A percentile compares a stretch with the other conserved stretches of the same genome.
Conservation (phyloP, 2,329 filamentous ascomycete species). For the Epichloe sylvatica region DNA sequence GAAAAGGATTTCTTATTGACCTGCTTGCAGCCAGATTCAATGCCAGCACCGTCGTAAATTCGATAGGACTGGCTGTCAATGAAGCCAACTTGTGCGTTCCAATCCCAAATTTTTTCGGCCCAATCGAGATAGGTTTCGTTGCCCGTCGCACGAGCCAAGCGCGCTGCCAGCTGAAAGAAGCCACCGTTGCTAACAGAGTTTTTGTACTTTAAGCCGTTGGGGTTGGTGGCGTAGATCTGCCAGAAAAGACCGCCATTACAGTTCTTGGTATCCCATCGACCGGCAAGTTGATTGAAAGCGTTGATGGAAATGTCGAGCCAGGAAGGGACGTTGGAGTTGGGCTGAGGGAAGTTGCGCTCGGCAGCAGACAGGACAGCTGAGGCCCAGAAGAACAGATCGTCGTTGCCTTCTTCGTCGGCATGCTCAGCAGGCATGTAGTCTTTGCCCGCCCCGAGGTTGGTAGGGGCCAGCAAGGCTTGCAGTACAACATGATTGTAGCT, state of each 20-base stretch:
- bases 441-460: conserved; percentile 39
- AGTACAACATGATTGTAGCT: conserved; percentile 46
- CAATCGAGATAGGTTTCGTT: conserved; percentile 53
- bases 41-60: conserved; percentile 50
- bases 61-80: conserved; percentile 36
- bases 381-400: conserved; percentile 64
- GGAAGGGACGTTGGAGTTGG: conserved; percentile 38
- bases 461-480: conserved; percentile 41
- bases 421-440: conserved; percentile 48
- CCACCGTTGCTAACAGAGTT: conserved; percentile 69
- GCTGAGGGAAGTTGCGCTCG: conserved; percentile 52
- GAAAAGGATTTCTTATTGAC: conserved; percentile 46
- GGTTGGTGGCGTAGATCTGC: conserved; percentile 68
- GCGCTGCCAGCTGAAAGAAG: conserved; percentile 70
- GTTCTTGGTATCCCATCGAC: conserved; percentile 52
- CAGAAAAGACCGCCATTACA: conserved; percentile 65
- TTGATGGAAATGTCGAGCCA: conserved; percentile 57
- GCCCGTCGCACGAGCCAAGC: conserved; percentile 55
- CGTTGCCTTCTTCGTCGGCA: conserved; percentile 51
- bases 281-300: conserved; percentile 56
- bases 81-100: conserved; percentile 43
- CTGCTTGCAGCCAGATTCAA: conserved; percentile 37
- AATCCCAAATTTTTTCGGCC: conserved; percentile 54
- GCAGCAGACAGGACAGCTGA: conserved; percentile 54
- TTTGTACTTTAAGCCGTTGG: conserved; percentile 67